These are phyloP conservation scores for Trichoderma sp. DNA, from an alignment of 2,329 filamentous ascomycete species.

Conservation along the genomic window DNA sequence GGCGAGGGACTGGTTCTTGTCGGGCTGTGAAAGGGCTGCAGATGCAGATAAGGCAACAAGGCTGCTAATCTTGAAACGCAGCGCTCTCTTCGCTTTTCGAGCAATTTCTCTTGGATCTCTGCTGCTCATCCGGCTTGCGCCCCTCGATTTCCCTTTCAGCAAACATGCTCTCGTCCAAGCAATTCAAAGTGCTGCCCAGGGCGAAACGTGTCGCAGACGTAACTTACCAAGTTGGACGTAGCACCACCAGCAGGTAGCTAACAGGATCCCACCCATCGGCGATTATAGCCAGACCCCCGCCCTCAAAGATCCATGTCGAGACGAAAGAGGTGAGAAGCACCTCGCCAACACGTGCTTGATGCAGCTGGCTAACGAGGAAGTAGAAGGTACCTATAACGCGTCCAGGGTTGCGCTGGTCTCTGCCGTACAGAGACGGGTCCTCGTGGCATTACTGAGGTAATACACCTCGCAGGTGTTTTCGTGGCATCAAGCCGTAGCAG, in stretches of 20 bases:
- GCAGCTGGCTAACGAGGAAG: constrained; percentile 3
- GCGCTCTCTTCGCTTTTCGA: no score
- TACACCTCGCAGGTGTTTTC: no score
- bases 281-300: constrained; percentile 27
- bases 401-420: background rate
- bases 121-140: no score
- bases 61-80: no score
- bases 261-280: constrained; percentile 14
- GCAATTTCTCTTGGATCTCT: no score
- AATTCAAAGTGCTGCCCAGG: constrained; percentile 19
- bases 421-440: background rate
- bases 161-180: no score
- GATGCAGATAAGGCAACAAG: no score
- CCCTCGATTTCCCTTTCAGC: background rate
- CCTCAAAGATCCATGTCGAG: constrained; percentile 4
- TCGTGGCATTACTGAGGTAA: background rate
- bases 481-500: background rate
- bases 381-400: no score
- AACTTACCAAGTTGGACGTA: no score
- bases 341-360: constrained; percentile 15
- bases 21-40: no score
- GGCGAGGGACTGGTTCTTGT: no score
- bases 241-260: background rate
- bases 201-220: constrained; percentile 28
- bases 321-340: constrained; percentile 7